Evolutionary conservation across 768 basidiomycete species (phyloP).

Genomic region (Phylloporus scabripes): DNA sequence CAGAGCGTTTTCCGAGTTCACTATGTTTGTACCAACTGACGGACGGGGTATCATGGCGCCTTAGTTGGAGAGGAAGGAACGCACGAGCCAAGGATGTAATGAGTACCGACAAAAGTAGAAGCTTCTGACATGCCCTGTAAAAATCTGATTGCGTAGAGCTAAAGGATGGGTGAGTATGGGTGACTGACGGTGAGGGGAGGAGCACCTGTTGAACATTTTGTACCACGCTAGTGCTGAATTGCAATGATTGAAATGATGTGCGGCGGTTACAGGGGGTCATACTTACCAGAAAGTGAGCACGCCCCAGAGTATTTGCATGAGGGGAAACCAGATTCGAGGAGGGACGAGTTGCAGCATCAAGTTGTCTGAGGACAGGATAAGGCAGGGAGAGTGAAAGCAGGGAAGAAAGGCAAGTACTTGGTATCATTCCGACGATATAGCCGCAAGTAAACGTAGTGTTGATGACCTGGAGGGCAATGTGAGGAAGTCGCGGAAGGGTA

Average conservation of each 20-base stretch:
- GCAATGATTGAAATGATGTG: not conserved
- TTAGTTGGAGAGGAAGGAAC: conserved; percentile 19
- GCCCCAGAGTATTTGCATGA: conserved; percentile 62
- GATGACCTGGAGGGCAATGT: too few species aligned
- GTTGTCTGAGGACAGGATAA: too few species aligned
- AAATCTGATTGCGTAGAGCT: conserved; percentile 69
- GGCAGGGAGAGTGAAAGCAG: too few species aligned
- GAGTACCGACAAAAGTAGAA: conserved; percentile 72
- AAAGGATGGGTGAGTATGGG: not conserved
- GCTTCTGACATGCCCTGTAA: conserved; percentile 70
- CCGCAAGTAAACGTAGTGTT: too few species aligned
- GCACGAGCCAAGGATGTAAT: conserved; percentile 67
- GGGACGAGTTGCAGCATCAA: too few species aligned
- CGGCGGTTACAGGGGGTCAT: conserved; percentile 1
- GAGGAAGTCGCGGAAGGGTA: too few species aligned
- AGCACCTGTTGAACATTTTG: conserved; percentile 51
- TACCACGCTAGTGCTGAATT: conserved; percentile 49
- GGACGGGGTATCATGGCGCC: not conserved
- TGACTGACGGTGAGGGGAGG: not conserved
- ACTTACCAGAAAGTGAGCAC: conserved; percentile 55
- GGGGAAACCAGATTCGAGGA: too few species aligned
- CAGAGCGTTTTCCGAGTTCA: conserved; percentile 69
- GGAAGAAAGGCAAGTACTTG: too few species aligned
- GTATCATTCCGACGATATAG: too few species aligned
- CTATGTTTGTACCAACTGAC: conserved; percentile 61